Percentiles rank a stretch among this genome's conserved stretches.
Conservation (phyloP, 1,139 yeast species). For the Lodderomyces parapsilosis region DNA sequence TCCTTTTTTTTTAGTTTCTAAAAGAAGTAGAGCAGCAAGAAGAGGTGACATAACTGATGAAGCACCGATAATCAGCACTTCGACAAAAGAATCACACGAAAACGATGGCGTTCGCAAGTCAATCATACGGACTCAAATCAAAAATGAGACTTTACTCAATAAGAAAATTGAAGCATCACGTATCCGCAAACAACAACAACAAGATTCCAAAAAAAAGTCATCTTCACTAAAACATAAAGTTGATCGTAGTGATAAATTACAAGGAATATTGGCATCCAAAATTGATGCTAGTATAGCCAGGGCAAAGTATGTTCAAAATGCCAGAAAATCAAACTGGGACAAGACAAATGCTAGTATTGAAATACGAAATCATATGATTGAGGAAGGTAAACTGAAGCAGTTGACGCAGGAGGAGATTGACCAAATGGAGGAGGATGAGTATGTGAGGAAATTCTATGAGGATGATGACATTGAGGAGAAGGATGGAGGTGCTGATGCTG, state of each 20-base stretch:
- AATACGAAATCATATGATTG: constrained; percentile 21
- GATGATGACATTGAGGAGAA: constrained; percentile 26
- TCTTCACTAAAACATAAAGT: constrained; percentile 35
- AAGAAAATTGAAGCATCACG: constrained; percentile 51
- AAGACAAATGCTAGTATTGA: constrained; percentile 52
- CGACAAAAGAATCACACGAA: constrained; percentile 35
- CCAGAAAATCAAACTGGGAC: constrained; percentile 76
- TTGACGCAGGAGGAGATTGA: constrained; percentile 21
- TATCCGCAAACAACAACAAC: constrained; percentile 23
- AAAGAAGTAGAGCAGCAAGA: constrained; percentile 76
- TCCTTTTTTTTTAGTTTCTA: constrained; percentile 41
- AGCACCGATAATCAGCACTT: constrained; percentile 48
- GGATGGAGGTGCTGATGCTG: constrained; percentile 16
- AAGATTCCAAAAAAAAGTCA: constrained; percentile 30
- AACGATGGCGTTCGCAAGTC: constrained; percentile 60
- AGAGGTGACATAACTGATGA: constrained; percentile 49
- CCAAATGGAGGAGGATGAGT: constrained; percentile 34
- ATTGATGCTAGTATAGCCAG: constrained; percentile 63
- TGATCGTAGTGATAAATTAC: constrained; percentile 52
- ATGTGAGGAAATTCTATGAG: constrained; percentile 33
- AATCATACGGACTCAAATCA: constrained; percentile 65
- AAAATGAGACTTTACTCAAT: constrained; percentile 60
- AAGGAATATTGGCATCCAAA: constrained; percentile 58
- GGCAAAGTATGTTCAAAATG: constrained; percentile 57
- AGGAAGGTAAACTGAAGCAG: constrained; percentile 8